Conservation (phyloP, 371 early-diverging fungal species). For the Rhizopus microsporus region DNA sequence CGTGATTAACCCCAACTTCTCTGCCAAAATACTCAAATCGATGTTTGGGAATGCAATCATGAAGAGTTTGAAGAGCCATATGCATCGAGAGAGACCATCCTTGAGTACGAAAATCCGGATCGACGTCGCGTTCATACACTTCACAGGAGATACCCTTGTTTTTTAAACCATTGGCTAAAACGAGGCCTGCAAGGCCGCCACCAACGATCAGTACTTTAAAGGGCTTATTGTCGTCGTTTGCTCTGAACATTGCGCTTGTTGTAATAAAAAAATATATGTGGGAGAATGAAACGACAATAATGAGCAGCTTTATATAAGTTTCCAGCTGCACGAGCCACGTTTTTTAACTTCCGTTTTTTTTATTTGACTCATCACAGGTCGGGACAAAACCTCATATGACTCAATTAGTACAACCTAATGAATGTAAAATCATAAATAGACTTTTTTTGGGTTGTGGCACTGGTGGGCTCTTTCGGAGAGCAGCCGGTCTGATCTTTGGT, state of each 20-base stretch:
- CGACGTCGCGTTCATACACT: conserved; percentile 34
- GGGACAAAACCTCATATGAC: too few species aligned
- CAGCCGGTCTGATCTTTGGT: too few species aligned
- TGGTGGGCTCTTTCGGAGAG: too few species aligned
- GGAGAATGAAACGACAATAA: neutral
- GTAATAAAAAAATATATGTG: neutral
- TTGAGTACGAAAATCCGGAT: conserved; percentile 19
- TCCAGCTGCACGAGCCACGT: too few species aligned
- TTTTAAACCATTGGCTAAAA: conserved; percentile 32
- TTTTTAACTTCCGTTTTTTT: too few species aligned
- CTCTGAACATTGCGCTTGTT: too few species aligned
- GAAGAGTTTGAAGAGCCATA: conserved; percentile 14
- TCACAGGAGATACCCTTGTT: conserved; percentile 24
- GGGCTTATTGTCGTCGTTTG: neutral
- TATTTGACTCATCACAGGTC: too few species aligned
- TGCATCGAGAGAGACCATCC: conserved; percentile 33
- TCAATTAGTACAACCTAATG: too few species aligned
- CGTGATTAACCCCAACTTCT: conserved; percentile 14
- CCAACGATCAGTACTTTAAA: conserved; percentile 33
- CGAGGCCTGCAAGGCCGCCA: conserved; percentile 37
- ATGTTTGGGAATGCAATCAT: conserved; percentile 6
- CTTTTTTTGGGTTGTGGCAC: too few species aligned
- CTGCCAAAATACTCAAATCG: conserved; percentile 5
- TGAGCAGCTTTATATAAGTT: neutral
- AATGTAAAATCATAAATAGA: too few species aligned